Evolutionary conservation across 345 rosid genomes (phyloP), one percentile per base, ranked within the genome.

Genomic region (Litchi chinensis): DNA sequence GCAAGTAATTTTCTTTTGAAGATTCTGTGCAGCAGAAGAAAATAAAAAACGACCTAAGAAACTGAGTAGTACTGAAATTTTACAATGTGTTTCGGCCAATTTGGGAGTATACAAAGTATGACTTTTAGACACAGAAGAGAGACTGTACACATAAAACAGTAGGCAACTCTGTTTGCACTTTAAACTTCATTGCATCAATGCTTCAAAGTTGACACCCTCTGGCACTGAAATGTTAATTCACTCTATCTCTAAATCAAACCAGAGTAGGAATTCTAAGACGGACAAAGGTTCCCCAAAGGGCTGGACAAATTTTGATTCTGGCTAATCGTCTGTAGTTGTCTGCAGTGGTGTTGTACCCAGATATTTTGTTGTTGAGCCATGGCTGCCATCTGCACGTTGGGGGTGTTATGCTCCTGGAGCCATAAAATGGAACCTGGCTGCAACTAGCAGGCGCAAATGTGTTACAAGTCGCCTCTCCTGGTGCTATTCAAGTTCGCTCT

Each of bases 311-410:
- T 37, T 11, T 70, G 62, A 26, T 63, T 40, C 10, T 12, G 75
- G 12, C n/a, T 60, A 62, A 9, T 41, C 76, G 62, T 10, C 2
- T 1, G 62, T 48, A 19, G 68, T 74, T 59, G 68, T 22, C 6
- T 43, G 16, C 76, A 76, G 37, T 44, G 80, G 52, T 44, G 80
- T 19, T 21, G 67, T 32, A 43, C 15, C 48, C 54, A 40, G 67
- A 39, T 68, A 52, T 21, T 48, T 41, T 71, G 81, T 24, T 82
- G 75, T 76, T 73, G 80, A 46, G 63, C 64, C 65, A 62, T 66
- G 40, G 39, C 22, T 60, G 26, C 48, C 66, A 24, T 65, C 72
- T 39, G 79, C 46, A 24, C 28, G 57, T 76, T 9, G 44, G 59
- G 1, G 54, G 11, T 43, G 72, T 10, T n/a, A 71, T 10, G 65